Percentiles rank a stretch among this genome's conserved stretches.
Conservation (phyloP, 2,329 filamentous ascomycete species). For the Leptodontidium sp. region DNA sequence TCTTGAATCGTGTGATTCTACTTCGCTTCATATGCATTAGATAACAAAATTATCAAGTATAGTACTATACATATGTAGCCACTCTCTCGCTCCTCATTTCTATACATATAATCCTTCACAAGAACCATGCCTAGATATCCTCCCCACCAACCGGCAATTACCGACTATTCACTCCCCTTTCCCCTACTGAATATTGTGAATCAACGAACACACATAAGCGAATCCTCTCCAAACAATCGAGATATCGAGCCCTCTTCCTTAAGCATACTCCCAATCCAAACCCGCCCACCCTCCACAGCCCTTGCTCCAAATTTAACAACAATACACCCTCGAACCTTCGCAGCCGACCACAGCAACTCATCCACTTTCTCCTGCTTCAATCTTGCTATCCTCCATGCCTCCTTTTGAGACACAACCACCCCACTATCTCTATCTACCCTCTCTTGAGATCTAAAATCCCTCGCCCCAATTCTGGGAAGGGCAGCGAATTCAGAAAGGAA, state of each 20-base stretch:
- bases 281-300: constrained; percentile 80
- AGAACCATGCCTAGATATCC: background rate
- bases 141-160: background rate
- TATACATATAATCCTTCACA: too few relatives aligned
- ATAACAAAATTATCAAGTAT: too few relatives aligned
- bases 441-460: constrained; percentile 73
- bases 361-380: constrained; percentile 64
- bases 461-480: constrained; percentile 81
- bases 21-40: background rate
- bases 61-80: too few relatives aligned
- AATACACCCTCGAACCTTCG: constrained; percentile 81
- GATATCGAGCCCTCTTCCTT: constrained; percentile 76
- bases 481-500: constrained; percentile 81
- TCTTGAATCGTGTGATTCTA: background rate
- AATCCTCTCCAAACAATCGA: constrained; percentile 78
- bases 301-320: constrained; percentile 90
- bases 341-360: constrained; percentile 82
- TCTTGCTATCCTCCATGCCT: constrained; percentile 63
- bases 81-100: background rate
- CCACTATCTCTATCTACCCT: constrained; percentile 53
- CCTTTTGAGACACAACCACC: constrained; percentile 51
- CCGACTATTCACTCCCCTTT: background rate
- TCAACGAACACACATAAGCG: constrained; percentile 76
- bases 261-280: constrained; percentile 82
- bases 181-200: background rate